Evolutionary conservation across 106 monocot species (phyloP).

Genomic region (Allium fistulosum): DNA sequence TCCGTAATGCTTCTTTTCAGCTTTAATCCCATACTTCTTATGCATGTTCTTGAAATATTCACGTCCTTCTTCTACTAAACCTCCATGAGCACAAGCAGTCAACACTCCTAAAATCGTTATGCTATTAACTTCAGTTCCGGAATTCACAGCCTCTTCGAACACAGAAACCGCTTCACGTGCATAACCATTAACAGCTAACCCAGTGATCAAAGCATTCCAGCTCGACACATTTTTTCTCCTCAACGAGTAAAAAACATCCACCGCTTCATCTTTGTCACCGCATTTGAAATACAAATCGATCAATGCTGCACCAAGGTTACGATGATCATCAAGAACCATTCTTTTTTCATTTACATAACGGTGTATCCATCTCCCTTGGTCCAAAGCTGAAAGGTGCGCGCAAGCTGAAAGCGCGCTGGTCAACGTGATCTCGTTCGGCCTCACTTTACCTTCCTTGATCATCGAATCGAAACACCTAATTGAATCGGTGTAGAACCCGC

Average conservation of each 20-base stretch:
- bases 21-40: conserved; percentile 28
- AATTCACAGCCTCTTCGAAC: conserved; percentile 46
- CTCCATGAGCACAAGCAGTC: conserved; percentile 66
- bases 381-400: conserved; percentile 56
- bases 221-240: conserved; percentile 47
- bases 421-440: conserved; percentile 72
- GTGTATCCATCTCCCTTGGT: conserved; percentile 70
- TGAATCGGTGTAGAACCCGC: conserved; percentile 28
- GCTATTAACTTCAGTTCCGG: conserved; percentile 34
- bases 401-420: conserved; percentile 71
- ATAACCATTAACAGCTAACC: conserved; percentile 49
- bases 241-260: conserved; percentile 37
- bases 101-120: conserved; percentile 59
- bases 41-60: conserved; percentile 48
- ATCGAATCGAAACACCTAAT: conserved; percentile 48
- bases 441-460: conserved; percentile 22
- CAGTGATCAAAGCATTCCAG: conserved; percentile 78
- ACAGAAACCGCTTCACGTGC: conserved; percentile 31
- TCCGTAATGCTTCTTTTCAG: conserved; percentile 69
- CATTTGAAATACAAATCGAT: conserved; percentile 92
- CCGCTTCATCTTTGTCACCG: conserved; percentile 31
- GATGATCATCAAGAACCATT: conserved; percentile 43
- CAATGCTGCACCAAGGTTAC: conserved; percentile 67
- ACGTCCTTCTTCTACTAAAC: conserved; percentile 52
- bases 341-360: conserved; percentile 47